Evolutionary conservation across 768 basidiomycete species (phyloP).

Genomic region (Pulveroboletus sp.): DNA sequence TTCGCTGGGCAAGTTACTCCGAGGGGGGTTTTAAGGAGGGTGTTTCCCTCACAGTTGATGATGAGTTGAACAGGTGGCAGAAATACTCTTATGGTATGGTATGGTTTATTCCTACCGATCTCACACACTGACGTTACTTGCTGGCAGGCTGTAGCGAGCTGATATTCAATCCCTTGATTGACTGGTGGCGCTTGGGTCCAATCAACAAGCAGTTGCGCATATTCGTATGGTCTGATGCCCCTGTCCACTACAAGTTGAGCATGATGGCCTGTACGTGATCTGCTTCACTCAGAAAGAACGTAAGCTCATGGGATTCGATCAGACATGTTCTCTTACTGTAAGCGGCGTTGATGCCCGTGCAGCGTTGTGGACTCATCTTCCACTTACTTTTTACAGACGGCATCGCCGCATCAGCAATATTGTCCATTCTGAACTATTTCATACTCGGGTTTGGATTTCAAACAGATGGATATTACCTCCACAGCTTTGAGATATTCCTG

Average conservation of each 20-base stretch:
- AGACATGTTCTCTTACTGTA: slow-evolving; percentile 54
- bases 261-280: slow-evolving; percentile 48
- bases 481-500: slow-evolving; percentile 76
- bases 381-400: slow-evolving; percentile 31
- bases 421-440: slow-evolving; percentile 68
- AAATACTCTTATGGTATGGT: slow-evolving; percentile 70
- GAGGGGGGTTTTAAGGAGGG: slow-evolving; percentile 90
- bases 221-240: slow-evolving; percentile 76
- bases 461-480: slow-evolving; percentile 75
- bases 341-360: slow-evolving; percentile 17
- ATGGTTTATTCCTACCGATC: slow-evolving; percentile 33
- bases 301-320: slow-evolving; percentile 4
- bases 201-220: slow-evolving; percentile 76
- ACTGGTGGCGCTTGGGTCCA: slow-evolving; percentile 77
- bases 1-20: slow-evolving; percentile 78
- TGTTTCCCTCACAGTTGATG: slow-evolving; percentile 86
- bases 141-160: slow-evolving; percentile 43
- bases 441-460: slow-evolving; percentile 67
- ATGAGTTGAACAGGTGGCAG: slow-evolving; percentile 93
- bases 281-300: not conserved
- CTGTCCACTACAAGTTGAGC: slow-evolving; percentile 76
- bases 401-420: slow-evolving; percentile 61
- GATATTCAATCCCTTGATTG: slow-evolving; percentile 77
- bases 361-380: not conserved
- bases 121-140: slow-evolving; percentile 26